Base-by-base conservation (phyloP, 345 rosid species). In the Populus deltoides region DNA sequence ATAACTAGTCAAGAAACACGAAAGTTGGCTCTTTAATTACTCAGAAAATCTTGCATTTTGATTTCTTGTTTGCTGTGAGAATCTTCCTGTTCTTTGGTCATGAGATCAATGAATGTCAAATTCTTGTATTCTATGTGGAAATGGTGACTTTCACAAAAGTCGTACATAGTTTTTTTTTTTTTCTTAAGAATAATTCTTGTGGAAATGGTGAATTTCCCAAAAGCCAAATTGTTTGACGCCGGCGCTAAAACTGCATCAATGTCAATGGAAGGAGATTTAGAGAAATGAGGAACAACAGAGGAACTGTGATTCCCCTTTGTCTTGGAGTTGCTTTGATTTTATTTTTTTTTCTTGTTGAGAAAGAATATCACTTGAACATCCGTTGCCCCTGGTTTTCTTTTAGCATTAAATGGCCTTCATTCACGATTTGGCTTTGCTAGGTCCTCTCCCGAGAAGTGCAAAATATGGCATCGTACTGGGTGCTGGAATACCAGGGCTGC, bases 401-500 rank as follows among this genome's bases (percentile, higher is more conserved):
- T 15, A 18, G n/a, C 24, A 18, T 53, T 53, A 33, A 33, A 33
- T 33, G 36, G 6, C 36, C 36, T 9, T 24, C n/a, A 13, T 2
- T 18, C n/a, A 22, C 6, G 18, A n/a, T 66, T 27, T 67, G 45
- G 9, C 11, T 65, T 22, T 65, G 31, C 7, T 45, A 77, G 90
- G 85, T 49, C 65, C 27, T 24, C 38, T 86, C 9, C 82, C 91
- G 17, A 87, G 88, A 77, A 75, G 73, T 62, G 89, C 85, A 66
- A 88, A 70, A 18, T 89, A 88, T 36, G 91, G 90, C 38, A 73
- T 91, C 33, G 55, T 72, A 61, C 49, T 88, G 22, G 94, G 91
- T 20, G 38, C 80, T 13, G 92, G 90, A 68, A 83, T 91, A 25
- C 89, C 92, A 3, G 89, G 83, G 22, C 33, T 88, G 11, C 35